Evolutionary conservation across 108 stramenopile species (phyloP), one percentile per base, ranked within the genome.

Genomic region (Ochromonas danica): DNA sequence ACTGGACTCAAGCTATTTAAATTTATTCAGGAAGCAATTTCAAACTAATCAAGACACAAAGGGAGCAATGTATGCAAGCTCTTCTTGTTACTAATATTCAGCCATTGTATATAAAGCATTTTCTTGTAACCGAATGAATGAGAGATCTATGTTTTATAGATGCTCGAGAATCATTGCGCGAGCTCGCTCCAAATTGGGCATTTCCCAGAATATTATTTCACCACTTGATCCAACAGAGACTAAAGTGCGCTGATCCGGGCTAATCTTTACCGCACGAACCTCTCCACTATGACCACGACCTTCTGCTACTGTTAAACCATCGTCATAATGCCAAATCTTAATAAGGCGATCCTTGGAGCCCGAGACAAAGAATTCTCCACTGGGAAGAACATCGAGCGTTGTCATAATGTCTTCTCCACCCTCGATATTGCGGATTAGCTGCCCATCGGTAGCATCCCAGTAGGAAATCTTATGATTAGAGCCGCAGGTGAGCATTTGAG

Each of bases 391-490:
- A 82, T 91, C 91, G 40, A 93, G 85, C 51, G 90, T 80, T 30
- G 88, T 90, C 71, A 94, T 85, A 61, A 85, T 90, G 10, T 83
- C 84, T 25, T 93, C 90, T n/a, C 90, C 91, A 62, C 91, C 92
- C 41, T 90, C 83, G 31, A 93, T 89, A 67, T 90, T 86, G 38
- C 94, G 90, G 79, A 94, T 93, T 61, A 89, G 83, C 39, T 71
- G 81, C 60, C 90, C 92, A 82, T 93, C 91, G 57, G 87, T 89
- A 22, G 92, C 91, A 85, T 94, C 93, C 92, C 93, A 94, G 84
- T 92, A 94, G 0, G 90, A 89, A 39, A 94, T 89, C 86, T 92
- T 91, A 80, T 88, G 89, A 82, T 94, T 92, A 36, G 87, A 75
- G 43, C 93, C 91, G 70, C 91, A 90, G 43, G 94, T 93, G 42